A percentile compares a stretch with the other conserved stretches of the same genome.
phyloP scores from a whole-genome alignment of 306 rosid species.

The Sindora glabra region DNA sequence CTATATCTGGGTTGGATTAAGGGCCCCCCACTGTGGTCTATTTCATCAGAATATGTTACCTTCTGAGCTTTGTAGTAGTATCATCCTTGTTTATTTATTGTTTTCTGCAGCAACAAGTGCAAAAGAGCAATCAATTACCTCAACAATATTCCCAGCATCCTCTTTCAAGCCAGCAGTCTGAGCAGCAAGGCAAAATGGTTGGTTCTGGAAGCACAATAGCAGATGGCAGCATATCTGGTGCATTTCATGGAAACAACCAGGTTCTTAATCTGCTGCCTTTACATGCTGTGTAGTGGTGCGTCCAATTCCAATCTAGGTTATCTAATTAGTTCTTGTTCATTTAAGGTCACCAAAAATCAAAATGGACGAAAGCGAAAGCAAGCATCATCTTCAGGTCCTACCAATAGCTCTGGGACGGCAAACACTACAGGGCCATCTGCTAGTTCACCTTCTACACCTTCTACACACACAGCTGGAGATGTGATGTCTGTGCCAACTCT shows the following conservation, averaged over 20 bases:
- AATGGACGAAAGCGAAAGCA: constrained; percentile 49
- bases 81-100: constrained; percentile 8
- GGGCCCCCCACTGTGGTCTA: not conserved
- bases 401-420: constrained; percentile 59
- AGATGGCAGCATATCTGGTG: constrained; percentile 34
- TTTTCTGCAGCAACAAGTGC: constrained; percentile 34
- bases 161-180: constrained; percentile 42
- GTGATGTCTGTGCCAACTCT: constrained; percentile 34
- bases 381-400: constrained; percentile 49
- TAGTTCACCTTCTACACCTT: constrained; percentile 53
- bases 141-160: constrained; percentile 38
- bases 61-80: not conserved
- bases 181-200: constrained; percentile 38
- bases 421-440: constrained; percentile 53
- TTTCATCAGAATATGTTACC: not conserved
- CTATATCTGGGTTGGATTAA: constrained; percentile 7
- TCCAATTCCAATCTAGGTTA: not conserved
- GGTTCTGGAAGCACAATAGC: constrained; percentile 25
- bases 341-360: constrained; percentile 46
- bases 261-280: constrained; percentile 26
- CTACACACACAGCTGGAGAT: constrained; percentile 52
- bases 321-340: constrained; percentile 12
- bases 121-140: constrained; percentile 33
- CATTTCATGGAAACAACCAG: constrained; percentile 55
- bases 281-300: too few relatives aligned